These are phyloP conservation scores for Fusarium piperis DNA, from an alignment of 2,329 filamentous ascomycete species.

Conservation along the genomic window DNA sequence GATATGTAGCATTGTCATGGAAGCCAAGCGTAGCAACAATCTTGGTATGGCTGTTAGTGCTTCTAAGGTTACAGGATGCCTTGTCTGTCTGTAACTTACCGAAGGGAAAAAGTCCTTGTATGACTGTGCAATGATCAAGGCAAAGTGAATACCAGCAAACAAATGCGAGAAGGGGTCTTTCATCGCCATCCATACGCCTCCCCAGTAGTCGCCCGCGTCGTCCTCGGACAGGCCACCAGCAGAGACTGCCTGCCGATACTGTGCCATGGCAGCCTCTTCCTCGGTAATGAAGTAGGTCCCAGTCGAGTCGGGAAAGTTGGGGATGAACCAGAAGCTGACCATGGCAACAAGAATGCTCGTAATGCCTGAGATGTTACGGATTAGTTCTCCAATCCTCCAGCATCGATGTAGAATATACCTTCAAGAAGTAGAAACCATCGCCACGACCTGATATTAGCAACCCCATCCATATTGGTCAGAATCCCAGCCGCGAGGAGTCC, in stretches of 20 bases:
- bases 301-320: slow-evolving; percentile 46
- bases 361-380: slow-evolving; percentile 24
- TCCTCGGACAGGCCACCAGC: slow-evolving; percentile 49
- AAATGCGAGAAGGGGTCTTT: slow-evolving; percentile 51
- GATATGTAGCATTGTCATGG: slow-evolving; percentile 46
- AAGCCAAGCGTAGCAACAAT: slow-evolving; percentile 45
- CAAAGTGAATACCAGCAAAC: slow-evolving; percentile 52
- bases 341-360: slow-evolving; percentile 47
- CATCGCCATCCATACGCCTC: slow-evolving; percentile 47
- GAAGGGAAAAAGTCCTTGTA: slow-evolving; percentile 58
- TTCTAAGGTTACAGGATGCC: not conserved
- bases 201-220: slow-evolving; percentile 52
- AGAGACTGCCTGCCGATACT: slow-evolving; percentile 48
- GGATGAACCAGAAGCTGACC: slow-evolving; percentile 48
- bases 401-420: not conserved
- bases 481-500: slow-evolving; percentile 56
- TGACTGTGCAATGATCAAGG: slow-evolving; percentile 54
- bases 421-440: slow-evolving; percentile 57
- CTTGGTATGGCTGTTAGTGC: slow-evolving; percentile 3
- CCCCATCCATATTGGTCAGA: slow-evolving; percentile 54
- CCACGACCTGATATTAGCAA: slow-evolving; percentile 48
- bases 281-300: slow-evolving; percentile 49
- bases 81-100: slow-evolving; percentile 16
- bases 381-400: accelerated
- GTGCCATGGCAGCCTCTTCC: slow-evolving; percentile 52